These are phyloP conservation scores for Apiotrichum siamense DNA, from an alignment of 1,284 basidiomycete genomes.

Conservation along the genomic window DNA sequence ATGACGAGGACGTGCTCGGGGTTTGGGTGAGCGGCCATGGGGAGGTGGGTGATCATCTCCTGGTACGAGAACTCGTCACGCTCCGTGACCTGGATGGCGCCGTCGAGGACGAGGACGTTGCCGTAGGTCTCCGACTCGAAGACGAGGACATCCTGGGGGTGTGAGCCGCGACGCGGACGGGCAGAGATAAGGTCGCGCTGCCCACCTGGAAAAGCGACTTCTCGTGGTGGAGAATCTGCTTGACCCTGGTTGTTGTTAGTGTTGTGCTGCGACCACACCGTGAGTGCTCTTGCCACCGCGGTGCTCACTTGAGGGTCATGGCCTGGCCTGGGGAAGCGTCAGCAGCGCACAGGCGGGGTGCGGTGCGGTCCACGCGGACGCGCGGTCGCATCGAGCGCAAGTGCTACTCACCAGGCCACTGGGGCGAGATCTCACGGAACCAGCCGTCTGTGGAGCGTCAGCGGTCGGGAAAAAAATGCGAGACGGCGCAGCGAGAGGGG, in stretches of 20 bases:
- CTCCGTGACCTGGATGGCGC: constrained; percentile 94
- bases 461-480: not conserved
- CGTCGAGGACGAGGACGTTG: constrained; percentile 93
- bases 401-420: constrained; percentile 72
- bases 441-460: constrained; percentile 61
- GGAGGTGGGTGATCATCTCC: constrained; percentile 98
- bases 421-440: constrained; percentile 93
- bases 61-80: constrained; percentile 98
- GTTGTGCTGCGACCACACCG: not conserved
- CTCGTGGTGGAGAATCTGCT: constrained; percentile 90
- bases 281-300: not conserved
- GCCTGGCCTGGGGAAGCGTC: constrained; percentile 58
- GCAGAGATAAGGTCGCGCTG: not conserved
- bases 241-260: constrained; percentile 55
- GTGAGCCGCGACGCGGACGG: not conserved
- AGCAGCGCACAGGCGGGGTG: constrained; percentile 18
- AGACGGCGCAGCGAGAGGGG: too few relatives aligned
- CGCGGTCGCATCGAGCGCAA: constrained; percentile 8
- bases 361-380: too few relatives aligned
- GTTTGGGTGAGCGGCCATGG: constrained; percentile 91
- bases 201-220: constrained; percentile 66
- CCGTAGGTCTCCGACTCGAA: constrained; percentile 93
- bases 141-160: constrained; percentile 80
- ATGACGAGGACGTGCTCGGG: constrained; percentile 95
- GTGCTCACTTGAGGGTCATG: constrained; percentile 69